Percentiles rank a stretch among this genome's conserved stretches.
Evolutionary conservation across 2,329 filamentous ascomycete genomes (phyloP).

Genomic region (Epichloe coenophiala): DNA sequence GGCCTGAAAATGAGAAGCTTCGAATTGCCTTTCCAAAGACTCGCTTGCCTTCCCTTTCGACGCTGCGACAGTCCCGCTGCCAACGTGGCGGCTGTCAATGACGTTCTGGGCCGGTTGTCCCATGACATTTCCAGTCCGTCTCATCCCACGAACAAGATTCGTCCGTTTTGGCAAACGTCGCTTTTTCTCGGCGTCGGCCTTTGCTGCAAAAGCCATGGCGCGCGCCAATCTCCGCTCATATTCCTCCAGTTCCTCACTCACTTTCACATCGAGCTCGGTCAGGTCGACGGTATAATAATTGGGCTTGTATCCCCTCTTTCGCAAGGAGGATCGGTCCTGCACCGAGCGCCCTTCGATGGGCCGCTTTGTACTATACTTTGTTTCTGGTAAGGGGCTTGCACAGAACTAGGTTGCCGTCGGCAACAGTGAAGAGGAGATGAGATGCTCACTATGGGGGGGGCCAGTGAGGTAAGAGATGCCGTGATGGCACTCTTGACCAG

Average conservation of each 20-base stretch:
- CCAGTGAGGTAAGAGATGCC: not conserved
- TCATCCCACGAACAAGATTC: not conserved
- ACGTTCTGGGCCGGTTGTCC: not conserved
- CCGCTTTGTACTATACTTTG: not conserved
- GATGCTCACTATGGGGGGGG: not conserved
- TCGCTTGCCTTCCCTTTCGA: not conserved
- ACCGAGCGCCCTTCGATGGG: not conserved
- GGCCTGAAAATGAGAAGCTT: not conserved
- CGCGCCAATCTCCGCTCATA: not conserved
- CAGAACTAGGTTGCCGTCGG: not conserved
- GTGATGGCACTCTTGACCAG: not conserved
- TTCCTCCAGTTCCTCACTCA: not conserved
- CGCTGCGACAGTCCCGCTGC: not conserved
- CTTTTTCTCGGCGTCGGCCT: not conserved
- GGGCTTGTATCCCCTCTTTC: no score
- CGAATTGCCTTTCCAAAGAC: not conserved
- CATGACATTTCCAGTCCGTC: not conserved
- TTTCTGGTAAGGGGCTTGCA: not conserved
- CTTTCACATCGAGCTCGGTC: not conserved
- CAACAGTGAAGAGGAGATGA: no score
- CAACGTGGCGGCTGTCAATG: not conserved
- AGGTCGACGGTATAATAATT: not conserved
- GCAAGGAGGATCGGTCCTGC: not conserved
- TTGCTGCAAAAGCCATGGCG: not conserved
- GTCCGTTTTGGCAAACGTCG: not conserved